Conservation (phyloP, 371 early-diverging fungal genomes). For the Syncephalastrum contaminatum region DNA sequence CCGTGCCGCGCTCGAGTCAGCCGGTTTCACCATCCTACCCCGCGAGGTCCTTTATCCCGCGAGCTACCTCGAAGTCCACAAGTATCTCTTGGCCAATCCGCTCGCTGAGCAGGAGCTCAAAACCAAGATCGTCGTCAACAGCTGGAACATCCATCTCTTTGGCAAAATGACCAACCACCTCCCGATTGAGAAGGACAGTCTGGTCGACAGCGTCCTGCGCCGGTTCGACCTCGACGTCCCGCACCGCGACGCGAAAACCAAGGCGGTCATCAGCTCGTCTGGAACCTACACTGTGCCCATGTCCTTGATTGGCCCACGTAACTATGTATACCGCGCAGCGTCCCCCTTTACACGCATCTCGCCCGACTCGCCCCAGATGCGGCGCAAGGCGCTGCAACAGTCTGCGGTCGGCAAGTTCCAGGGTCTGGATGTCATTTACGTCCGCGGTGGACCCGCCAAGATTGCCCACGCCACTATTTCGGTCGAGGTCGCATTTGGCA, state of each 20-base stretch:
- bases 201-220: constrained; percentile 51
- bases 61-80: constrained; percentile 51
- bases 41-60: constrained; percentile 54
- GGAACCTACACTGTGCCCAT: constrained; percentile 26
- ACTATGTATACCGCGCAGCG: constrained; percentile 29
- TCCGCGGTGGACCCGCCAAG: constrained; percentile 46
- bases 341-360: constrained; percentile 19
- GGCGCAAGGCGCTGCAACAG: constrained; percentile 23
- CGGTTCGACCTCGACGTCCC: constrained; percentile 54
- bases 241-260: constrained; percentile 32
- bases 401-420: constrained; percentile 51
- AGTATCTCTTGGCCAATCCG: constrained; percentile 35
- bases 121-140: constrained; percentile 33
- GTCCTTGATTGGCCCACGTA: constrained; percentile 27
- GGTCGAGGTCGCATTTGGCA: constrained; percentile 29
- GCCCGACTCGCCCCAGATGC: constrained; percentile 13
- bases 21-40: constrained; percentile 51
- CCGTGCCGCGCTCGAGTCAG: constrained; percentile 42
- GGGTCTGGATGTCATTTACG: constrained; percentile 54
- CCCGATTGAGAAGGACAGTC: constrained; percentile 49
- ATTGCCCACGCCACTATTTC: constrained; percentile 21
- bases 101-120: constrained; percentile 52
- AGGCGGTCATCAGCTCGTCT: constrained; percentile 34
- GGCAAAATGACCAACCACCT: constrained; percentile 63
- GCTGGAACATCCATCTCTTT: constrained; percentile 58